Percentiles rank a stretch among this genome's conserved stretches.
Evolutionary conservation across 352 stramenopile species (phyloP).

Genomic region (Pythium pyrilobum): DNA sequence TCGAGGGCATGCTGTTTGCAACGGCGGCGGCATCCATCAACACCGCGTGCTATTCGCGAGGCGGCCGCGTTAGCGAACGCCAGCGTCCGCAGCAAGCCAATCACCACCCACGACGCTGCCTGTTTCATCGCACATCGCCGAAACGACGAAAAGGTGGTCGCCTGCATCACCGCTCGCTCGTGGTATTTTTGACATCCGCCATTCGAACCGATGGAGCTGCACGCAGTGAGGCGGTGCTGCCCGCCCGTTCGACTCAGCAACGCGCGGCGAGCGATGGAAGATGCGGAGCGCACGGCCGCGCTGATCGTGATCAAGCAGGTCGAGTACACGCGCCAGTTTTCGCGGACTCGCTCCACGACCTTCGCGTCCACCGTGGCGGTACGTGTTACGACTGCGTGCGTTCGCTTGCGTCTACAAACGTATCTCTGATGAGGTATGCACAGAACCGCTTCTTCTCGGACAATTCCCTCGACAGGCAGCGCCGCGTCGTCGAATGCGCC

Average conservation of each 20-base stretch:
- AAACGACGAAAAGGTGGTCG: too few relatives aligned
- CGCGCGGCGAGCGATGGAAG: background rate
- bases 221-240: background rate
- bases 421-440: background rate
- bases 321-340: constrained; percentile 20
- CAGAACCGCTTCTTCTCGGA: constrained; percentile 73
- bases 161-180: too few relatives aligned
- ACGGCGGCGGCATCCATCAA: too few relatives aligned
- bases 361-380: constrained; percentile 22
- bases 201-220: too few relatives aligned
- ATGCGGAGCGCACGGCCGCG: constrained; percentile 11
- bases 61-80: too few relatives aligned
- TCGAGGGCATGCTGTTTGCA: too few relatives aligned
- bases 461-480: constrained; percentile 57
- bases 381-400: background rate
- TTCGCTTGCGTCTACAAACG: background rate
- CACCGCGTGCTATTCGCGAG: too few relatives aligned
- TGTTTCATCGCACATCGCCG: too few relatives aligned
- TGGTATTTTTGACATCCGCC: background rate
- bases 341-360: constrained; percentile 6
- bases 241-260: background rate
- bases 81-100: too few relatives aligned
- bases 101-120: too few relatives aligned
- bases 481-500: constrained; percentile 46
- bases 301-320: constrained; percentile 23